Conservation (phyloP, 306 rosid species). For the Alnus rubra region DNA sequence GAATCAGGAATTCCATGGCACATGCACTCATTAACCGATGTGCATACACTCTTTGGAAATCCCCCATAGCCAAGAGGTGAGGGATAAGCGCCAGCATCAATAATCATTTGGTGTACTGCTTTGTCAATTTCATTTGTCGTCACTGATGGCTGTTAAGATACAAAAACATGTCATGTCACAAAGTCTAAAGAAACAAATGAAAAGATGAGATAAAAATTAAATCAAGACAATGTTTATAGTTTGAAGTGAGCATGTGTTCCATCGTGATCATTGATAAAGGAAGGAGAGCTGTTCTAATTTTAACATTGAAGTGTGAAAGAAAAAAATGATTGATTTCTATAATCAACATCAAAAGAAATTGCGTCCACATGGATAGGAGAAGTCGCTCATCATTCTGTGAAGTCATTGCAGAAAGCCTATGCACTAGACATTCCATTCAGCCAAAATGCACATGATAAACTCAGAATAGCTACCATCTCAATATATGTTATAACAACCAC, state of each 20-base stretch:
- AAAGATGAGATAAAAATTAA: not conserved
- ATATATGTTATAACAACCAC: not conserved
- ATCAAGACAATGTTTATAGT: not conserved
- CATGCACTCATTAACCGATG: conserved; percentile 97
- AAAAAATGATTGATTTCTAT: not conserved
- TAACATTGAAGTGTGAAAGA: not conserved
- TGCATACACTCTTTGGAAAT: conserved; percentile 98
- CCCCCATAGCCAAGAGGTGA: conserved; percentile 99
- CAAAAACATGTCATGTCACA: conserved; percentile 9
- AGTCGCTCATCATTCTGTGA: not conserved
- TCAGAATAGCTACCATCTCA: conserved; percentile 4
- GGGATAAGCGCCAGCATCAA: conserved; percentile 96
- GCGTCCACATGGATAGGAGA: not conserved
- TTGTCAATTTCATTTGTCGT: conserved; percentile 94
- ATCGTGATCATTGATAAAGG: not conserved
- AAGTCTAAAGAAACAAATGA: conserved; percentile 8
- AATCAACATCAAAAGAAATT: not conserved
- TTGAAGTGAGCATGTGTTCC: not conserved
- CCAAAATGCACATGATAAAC: not conserved
- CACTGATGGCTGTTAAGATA: conserved; percentile 69
- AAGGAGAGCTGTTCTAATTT: not conserved
- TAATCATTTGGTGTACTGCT: conserved; percentile 92
- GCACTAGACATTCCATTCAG: not conserved
- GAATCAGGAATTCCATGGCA: conserved; percentile 99
- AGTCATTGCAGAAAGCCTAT: not conserved